These are phyloP conservation scores for Penicillium verrucosum DNA, from an alignment of 2,329 filamentous ascomycete species.

Conservation along the genomic window DNA sequence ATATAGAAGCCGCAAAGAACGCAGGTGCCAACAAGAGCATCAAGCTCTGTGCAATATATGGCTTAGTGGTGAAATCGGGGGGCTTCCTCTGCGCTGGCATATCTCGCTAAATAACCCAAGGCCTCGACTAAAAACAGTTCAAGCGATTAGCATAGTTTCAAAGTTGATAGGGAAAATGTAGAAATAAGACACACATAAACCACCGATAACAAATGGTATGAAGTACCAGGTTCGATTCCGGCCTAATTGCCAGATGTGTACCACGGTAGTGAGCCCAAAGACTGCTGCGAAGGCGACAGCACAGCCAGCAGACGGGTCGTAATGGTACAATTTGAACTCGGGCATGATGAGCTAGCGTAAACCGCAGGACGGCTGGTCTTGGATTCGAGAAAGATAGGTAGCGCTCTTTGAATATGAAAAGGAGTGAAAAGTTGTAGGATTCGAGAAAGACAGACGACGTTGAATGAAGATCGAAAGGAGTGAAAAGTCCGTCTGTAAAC, in stretches of 20 bases:
- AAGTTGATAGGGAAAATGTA: not conserved
- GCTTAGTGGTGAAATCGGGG: conserved; percentile 21
- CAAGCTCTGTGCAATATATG: conserved; percentile 21
- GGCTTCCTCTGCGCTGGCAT: conserved; percentile 12
- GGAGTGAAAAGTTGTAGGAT: not conserved
- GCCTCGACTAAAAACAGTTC: conserved; percentile 8
- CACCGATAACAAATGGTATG: conserved; percentile 43
- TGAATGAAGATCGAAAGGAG: not conserved
- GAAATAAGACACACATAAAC: conserved; percentile 15
- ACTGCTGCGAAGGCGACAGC: conserved; percentile 24
- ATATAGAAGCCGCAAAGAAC: conserved; percentile 24
- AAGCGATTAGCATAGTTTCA: not conserved
- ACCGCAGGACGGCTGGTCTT: not conserved
- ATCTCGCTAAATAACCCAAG: conserved; percentile 14
- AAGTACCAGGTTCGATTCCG: conserved; percentile 23
- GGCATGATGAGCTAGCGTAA: not conserved
- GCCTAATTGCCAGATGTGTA: conserved; percentile 17
- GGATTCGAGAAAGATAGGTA: not conserved
- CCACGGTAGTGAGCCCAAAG: conserved; percentile 20
- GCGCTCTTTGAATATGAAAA: not conserved
- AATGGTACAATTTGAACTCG: conserved; percentile 17
- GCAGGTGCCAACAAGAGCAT: conserved; percentile 23
- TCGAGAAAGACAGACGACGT: not conserved
- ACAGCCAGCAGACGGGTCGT: conserved; percentile 11
- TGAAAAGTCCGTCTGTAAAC: not conserved